phyloP scores from a whole-genome alignment of 2,329 filamentous ascomycete genomes.

The Cryoendolithus antarcticus region DNA sequence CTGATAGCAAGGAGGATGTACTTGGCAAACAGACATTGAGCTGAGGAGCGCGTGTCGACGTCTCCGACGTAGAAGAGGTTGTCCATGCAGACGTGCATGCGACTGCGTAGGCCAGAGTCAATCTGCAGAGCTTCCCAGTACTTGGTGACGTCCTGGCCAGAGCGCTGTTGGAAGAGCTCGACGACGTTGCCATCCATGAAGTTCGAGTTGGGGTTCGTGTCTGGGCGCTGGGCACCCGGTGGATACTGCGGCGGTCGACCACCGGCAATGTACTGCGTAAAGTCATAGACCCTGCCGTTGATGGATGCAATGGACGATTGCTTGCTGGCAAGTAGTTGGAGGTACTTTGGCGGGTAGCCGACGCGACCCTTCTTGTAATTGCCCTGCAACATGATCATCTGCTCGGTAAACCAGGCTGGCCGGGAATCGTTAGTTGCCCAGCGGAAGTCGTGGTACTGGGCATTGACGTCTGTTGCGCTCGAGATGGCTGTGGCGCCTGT shows the following conservation, averaged over 20 bases:
- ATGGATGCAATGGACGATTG: slow-evolving; percentile 61
- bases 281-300: slow-evolving; percentile 69
- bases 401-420: slow-evolving; percentile 84
- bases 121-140: slow-evolving; percentile 64
- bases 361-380: slow-evolving; percentile 79
- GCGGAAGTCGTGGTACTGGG: slow-evolving; percentile 86
- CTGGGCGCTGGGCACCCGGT: slow-evolving; percentile 38
- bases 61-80: slow-evolving; percentile 92
- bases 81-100: slow-evolving; percentile 75
- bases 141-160: slow-evolving; percentile 71
- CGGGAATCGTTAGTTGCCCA: slow-evolving; percentile 68
- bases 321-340: slow-evolving; percentile 49
- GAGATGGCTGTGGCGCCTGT: slow-evolving; percentile 51
- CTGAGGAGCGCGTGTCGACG: slow-evolving; percentile 79
- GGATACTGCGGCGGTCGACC: slow-evolving; percentile 54
- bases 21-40: slow-evolving; percentile 71
- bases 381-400: slow-evolving; percentile 64
- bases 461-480: slow-evolving; percentile 56
- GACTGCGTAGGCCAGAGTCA: slow-evolving; percentile 40
- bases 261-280: slow-evolving; percentile 70
- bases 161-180: slow-evolving; percentile 60
- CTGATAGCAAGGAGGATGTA: slow-evolving; percentile 85
- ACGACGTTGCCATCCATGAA: slow-evolving; percentile 74
- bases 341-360: slow-evolving; percentile 68
- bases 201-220: slow-evolving; percentile 42